Conservation (phyloP, 768 basidiomycete species). For the Tricholoma sp. region DNA sequence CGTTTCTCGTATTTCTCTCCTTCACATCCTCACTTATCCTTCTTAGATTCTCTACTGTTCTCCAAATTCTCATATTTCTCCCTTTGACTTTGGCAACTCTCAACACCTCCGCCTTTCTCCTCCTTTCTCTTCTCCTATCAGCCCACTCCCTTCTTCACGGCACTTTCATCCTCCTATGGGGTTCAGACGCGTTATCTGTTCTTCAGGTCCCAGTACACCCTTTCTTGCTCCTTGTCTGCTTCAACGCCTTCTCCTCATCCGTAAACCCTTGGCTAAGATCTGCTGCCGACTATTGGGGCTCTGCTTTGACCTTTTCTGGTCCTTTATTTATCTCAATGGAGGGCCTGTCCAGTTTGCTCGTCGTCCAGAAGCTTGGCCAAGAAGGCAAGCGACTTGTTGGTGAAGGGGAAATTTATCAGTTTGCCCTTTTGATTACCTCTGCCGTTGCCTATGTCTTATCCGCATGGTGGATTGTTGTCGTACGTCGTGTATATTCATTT, state of each 20-base stretch:
- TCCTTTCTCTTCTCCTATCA: conserved; percentile 74
- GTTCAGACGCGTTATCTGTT: conserved; percentile 65
- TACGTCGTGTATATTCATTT: conserved; percentile 32
- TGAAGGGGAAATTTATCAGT: conserved; percentile 71
- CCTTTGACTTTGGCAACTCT: conserved; percentile 82
- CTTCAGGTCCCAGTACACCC: conserved; percentile 85
- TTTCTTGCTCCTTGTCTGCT: conserved; percentile 79
- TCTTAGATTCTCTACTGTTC: conserved; percentile 62
- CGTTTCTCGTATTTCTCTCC: conserved; percentile 5
- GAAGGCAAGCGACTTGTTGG: conserved; percentile 65
- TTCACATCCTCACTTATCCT: not conserved
- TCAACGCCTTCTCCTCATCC: conserved; percentile 74
- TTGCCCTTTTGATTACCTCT: conserved; percentile 68
- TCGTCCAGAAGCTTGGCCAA: conserved; percentile 78
- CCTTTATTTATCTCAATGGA: conserved; percentile 81
- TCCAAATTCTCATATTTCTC: conserved; percentile 80
- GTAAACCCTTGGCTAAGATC: conserved; percentile 52
- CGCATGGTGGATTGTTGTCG: conserved; percentile 83
- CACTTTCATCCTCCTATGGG: conserved; percentile 67
- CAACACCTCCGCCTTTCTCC: conserved; percentile 72
- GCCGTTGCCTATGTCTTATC: conserved; percentile 77
- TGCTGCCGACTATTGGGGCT: conserved; percentile 69
- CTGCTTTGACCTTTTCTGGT: conserved; percentile 60
- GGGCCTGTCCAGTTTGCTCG: conserved; percentile 77
- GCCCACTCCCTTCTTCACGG: conserved; percentile 79